These are phyloP conservation scores for Boletus patriciae DNA, from an alignment of 768 basidiomycete species.

Conservation along the genomic window DNA sequence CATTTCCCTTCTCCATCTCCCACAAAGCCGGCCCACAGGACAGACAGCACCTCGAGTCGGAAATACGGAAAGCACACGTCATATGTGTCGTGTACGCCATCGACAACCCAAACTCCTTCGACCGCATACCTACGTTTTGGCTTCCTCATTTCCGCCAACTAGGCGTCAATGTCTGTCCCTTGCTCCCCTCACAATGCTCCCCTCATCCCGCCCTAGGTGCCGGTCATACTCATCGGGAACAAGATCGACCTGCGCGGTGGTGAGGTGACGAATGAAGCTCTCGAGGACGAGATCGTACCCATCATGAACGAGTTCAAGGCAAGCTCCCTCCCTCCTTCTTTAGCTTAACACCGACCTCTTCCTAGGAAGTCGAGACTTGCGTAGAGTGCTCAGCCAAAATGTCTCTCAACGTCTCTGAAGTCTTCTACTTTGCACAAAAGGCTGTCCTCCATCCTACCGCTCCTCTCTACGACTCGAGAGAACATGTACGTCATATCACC, in stretches of 20 bases:
- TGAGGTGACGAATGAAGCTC: conserved; percentile 87
- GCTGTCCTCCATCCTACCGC: conserved; percentile 97
- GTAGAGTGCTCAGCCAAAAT: conserved; percentile 95
- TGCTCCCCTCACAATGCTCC: neutral
- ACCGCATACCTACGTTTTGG: conserved; percentile 98
- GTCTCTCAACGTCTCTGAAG: conserved; percentile 91
- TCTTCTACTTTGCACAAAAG: conserved; percentile 98
- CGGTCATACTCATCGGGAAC: conserved; percentile 96
- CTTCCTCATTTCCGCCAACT: conserved; percentile 91
- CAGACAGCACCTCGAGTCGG: conserved; percentile 84
- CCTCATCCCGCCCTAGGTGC: conserved; percentile 56
- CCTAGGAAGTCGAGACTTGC: conserved; percentile 95
- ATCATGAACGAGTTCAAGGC: conserved; percentile 99
- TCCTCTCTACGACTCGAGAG: conserved; percentile 93
- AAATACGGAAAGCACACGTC: conserved; percentile 96
- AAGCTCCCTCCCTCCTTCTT: conserved; percentile 16
- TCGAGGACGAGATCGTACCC: conserved; percentile 93
- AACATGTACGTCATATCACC: conserved; percentile 65
- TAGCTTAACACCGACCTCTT: conserved; percentile 6
- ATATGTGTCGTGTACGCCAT: conserved; percentile 98
- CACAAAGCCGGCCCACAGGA: conserved; percentile 79
- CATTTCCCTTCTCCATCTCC: conserved; percentile 7
- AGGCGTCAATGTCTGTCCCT: conserved; percentile 81
- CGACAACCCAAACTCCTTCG: conserved; percentile 94
- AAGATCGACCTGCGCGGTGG: conserved; percentile 96